These are phyloP conservation scores for Lipomyces chichibuensis DNA, from an alignment of 805 yeast genomes.

Conservation along the genomic window DNA sequence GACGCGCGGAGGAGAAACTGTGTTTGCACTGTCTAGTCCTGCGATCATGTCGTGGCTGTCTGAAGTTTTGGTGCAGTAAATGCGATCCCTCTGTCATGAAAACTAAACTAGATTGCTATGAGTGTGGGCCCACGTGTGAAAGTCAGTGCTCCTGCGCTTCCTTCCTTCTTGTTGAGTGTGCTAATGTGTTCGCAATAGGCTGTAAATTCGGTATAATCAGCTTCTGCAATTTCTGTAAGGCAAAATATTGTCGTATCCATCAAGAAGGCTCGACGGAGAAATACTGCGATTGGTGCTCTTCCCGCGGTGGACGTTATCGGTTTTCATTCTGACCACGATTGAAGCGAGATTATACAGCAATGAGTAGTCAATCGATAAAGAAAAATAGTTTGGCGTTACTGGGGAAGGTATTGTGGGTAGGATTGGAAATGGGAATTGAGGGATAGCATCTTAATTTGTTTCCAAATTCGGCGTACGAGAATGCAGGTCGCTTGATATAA, in stretches of 20 bases:
- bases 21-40: slow-evolving; percentile 27
- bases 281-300: slow-evolving; percentile 36
- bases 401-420: neutral
- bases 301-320: slow-evolving; percentile 32
- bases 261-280: slow-evolving; percentile 32
- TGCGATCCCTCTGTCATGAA: slow-evolving; percentile 26
- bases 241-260: slow-evolving; percentile 32
- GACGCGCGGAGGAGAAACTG: slow-evolving; percentile 12
- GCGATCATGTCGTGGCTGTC: slow-evolving; percentile 30
- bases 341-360: neutral
- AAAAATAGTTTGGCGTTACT: neutral
- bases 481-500: neutral
- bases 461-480: neutral
- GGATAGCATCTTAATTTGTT: neutral
- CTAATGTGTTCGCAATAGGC: slow-evolving; percentile 5
- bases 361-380: neutral
- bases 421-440: neutral
- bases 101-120: slow-evolving; percentile 33
- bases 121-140: slow-evolving; percentile 34
- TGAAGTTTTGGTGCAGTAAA: slow-evolving; percentile 28
- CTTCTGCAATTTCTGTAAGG: slow-evolving; percentile 33
- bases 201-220: slow-evolving; percentile 25
- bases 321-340: slow-evolving; percentile 7
- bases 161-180: neutral
- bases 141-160: slow-evolving; percentile 1